Conservation (phyloP, 176 grass and related monocot genomes). For the Hordeum marinum region DNA sequence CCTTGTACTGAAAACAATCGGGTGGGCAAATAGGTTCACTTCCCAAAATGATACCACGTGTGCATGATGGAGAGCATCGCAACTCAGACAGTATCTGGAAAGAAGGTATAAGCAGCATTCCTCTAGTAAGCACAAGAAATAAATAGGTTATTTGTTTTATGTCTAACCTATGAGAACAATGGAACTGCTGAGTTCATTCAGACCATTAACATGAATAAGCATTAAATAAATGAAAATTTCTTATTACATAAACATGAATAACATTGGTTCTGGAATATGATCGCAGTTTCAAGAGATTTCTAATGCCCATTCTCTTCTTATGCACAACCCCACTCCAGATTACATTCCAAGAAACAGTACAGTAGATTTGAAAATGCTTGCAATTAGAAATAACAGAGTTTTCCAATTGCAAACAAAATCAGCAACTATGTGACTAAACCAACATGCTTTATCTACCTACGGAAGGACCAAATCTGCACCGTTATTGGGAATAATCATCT, state of each 20-base stretch:
- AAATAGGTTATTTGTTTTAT: not conserved
- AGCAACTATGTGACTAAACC: not conserved
- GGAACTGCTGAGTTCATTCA: not conserved
- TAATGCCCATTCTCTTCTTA: not conserved
- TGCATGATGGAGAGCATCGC: constrained; percentile 81
- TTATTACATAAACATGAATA: not conserved
- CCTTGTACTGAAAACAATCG: constrained; percentile 94
- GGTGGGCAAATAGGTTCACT: constrained; percentile 70
- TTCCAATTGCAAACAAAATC: not conserved
- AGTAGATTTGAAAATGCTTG: not conserved
- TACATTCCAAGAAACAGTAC: not conserved
- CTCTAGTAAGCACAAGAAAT: constrained; percentile 4
- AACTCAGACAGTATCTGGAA: constrained; percentile 76
- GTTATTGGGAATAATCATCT: not conserved
- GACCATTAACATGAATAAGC: not conserved
- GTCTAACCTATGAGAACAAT: not conserved
- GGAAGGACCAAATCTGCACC: not conserved
- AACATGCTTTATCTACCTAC: not conserved
- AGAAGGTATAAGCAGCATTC: constrained; percentile 16
- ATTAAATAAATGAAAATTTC: not conserved
- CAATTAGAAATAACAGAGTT: not conserved
- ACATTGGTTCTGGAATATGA: not conserved
- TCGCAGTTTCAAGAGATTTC: not conserved
- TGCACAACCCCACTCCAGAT: not conserved
- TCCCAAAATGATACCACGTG: constrained; percentile 60